A percentile compares a stretch with the other conserved stretches of the same genome.
phyloP scores from a whole-genome alignment of 2,329 filamentous ascomycete genomes.

The Cyclaneusma minus region DNA sequence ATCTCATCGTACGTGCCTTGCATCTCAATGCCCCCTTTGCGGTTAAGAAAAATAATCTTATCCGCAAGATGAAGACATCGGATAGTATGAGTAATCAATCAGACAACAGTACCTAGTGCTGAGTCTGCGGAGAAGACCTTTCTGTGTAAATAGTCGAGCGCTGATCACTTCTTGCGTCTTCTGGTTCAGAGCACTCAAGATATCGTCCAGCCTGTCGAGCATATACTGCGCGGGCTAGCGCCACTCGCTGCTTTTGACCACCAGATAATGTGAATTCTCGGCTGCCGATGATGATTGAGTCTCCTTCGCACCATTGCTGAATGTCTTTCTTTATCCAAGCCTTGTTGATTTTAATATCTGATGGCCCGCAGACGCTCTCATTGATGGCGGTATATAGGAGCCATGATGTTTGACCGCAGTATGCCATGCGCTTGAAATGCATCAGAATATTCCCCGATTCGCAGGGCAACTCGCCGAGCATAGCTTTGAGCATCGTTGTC shows the following conservation, averaged over 20 bases:
- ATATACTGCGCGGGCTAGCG: no score
- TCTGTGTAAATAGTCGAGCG: no score
- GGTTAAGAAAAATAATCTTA: no score
- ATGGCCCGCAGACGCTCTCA: constrained; percentile 23
- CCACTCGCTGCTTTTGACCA: constrained; percentile 26
- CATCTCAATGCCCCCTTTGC: no score
- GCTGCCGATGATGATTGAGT: constrained; percentile 23
- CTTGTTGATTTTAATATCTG: constrained; percentile 21
- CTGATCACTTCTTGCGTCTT: no score
- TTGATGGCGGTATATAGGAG: constrained; percentile 24
- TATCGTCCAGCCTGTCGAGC: no score
- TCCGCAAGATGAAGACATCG: no score
- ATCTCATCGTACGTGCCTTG: no score
- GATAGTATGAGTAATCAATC: no score
- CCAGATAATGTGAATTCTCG: constrained; percentile 26
- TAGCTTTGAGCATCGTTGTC: constrained; percentile 29
- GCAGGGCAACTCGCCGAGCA: constrained; percentile 23
- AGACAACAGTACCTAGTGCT: no score
- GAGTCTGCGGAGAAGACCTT: no score
- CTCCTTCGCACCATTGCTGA: constrained; percentile 15
- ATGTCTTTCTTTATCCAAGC: constrained; percentile 22
- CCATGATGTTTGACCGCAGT: constrained; percentile 25
- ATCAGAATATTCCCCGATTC: constrained; percentile 1
- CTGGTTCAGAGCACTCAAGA: no score
- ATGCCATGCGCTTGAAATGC: constrained; percentile 17